phyloP scores from a whole-genome alignment of 306 rosid species.

The Argentina anserina region DNA sequence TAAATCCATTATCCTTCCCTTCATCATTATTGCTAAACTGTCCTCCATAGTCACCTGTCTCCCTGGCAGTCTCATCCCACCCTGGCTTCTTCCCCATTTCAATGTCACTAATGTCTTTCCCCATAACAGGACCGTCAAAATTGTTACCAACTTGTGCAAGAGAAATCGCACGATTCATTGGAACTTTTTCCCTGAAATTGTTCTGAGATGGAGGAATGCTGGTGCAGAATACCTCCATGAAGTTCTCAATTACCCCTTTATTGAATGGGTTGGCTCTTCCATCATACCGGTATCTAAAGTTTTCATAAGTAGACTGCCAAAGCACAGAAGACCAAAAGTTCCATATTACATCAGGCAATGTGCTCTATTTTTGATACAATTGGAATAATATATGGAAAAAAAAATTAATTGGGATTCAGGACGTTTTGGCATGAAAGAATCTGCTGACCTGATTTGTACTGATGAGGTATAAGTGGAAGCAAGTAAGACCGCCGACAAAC shows the following conservation, averaged over 20 bases:
- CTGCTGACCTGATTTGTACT: conserved; percentile 62
- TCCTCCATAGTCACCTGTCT: conserved; percentile 31
- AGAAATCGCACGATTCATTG: conserved; percentile 32
- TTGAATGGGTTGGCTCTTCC: conserved; percentile 49
- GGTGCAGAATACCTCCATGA: conserved; percentile 54
- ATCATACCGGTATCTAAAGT: conserved; percentile 65
- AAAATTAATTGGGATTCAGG: background rate
- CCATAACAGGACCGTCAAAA: conserved; percentile 40
- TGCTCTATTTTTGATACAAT: background rate
- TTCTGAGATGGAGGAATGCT: conserved; percentile 59
- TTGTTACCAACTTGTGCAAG: conserved; percentile 24
- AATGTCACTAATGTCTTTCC: conserved; percentile 31
- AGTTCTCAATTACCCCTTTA: conserved; percentile 47
- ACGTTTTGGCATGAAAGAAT: conserved; percentile 6
- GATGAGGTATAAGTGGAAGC: conserved; percentile 69
- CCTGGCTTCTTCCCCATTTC: conserved; percentile 42
- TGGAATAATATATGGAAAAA: background rate
- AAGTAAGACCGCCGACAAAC: conserved; percentile 73
- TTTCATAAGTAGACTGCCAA: conserved; percentile 73
- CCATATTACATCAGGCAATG: background rate
- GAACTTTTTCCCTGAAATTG: conserved; percentile 55
- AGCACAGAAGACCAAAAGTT: background rate
- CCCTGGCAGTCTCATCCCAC: conserved; percentile 33
- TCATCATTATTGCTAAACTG: conserved; percentile 26
- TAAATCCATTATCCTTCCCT: conserved; percentile 35